Percentiles rank a stretch among this genome's conserved stretches.
Conservation (phyloP, 495 filamentous ascomycete species). For the Hyaloscypha hepaticicola region DNA sequence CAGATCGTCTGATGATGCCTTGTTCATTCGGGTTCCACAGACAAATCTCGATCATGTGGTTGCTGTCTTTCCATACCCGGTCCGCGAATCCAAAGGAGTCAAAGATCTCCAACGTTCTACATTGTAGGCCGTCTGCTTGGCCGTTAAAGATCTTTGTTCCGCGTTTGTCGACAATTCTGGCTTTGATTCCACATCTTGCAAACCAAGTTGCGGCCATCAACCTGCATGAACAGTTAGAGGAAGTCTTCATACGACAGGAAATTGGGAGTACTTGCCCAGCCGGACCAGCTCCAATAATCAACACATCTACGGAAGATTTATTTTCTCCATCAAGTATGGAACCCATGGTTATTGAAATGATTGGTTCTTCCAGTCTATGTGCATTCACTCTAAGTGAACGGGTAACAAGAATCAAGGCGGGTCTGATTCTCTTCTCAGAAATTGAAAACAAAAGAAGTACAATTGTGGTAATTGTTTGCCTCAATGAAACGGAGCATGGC, state of each 20-base stretch:
- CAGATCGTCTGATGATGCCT: conserved; percentile 52
- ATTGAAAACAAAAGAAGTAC: no score
- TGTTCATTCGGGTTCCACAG: conserved; percentile 49
- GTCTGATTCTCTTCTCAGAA: no score
- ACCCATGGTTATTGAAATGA: background rate
- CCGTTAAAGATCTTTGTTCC: conserved; percentile 52
- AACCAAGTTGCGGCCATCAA: conserved; percentile 66
- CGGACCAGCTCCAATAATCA: conserved; percentile 69
- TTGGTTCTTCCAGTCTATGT: no score
- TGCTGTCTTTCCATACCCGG: conserved; percentile 57
- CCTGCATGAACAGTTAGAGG: conserved; percentile 23
- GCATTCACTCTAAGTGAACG: no score
- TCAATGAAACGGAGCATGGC: no score
- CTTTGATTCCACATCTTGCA: conserved; percentile 56
- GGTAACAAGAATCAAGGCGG: no score
- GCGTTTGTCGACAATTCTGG: conserved; percentile 62
- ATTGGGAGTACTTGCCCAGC: conserved; percentile 42
- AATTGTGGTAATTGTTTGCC: no score
- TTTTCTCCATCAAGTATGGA: background rate
- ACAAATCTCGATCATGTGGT: conserved; percentile 49
- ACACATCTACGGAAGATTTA: conserved; percentile 42
- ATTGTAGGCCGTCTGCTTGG: conserved; percentile 61
- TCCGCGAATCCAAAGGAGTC: conserved; percentile 66
- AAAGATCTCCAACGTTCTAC: conserved; percentile 35
- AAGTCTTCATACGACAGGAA: background rate